phyloP scores from a whole-genome alignment of 2,329 filamentous ascomycete species.

The Uncinocarpus reesii region DNA sequence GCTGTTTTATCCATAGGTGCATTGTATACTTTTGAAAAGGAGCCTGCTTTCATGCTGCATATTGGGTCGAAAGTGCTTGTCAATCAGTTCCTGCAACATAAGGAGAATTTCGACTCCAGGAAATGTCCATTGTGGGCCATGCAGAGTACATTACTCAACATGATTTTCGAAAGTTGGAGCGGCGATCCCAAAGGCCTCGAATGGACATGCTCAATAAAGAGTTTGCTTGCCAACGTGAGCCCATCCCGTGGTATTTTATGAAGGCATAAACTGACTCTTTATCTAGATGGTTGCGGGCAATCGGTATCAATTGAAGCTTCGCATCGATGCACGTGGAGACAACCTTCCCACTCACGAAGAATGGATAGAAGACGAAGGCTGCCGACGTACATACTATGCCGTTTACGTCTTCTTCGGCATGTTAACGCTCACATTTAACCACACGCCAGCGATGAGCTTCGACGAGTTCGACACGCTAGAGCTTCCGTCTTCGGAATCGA shows the following conservation, averaged over 20 bases:
- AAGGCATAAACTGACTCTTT: conserved; percentile 19
- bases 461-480: conserved; percentile 93
- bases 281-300: conserved; percentile 87
- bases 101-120: conserved; percentile 95
- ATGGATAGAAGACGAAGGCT: conserved; percentile 96
- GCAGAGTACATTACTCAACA: conserved; percentile 93
- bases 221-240: conserved; percentile 70
- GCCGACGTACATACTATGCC: conserved; percentile 91
- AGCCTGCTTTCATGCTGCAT: conserved; percentile 93
- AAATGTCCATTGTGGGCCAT: conserved; percentile 98
- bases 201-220: conserved; percentile 99
- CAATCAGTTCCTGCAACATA: conserved; percentile 93
- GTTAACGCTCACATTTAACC: conserved; percentile 90
- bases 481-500: conserved; percentile 80
- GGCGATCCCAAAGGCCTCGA: conserved; percentile 94
- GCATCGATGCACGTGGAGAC: conserved; percentile 74
- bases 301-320: conserved; percentile 87
- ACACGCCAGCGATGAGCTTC: conserved; percentile 94
- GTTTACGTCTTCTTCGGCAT: conserved; percentile 99
- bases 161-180: conserved; percentile 99
- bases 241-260: not conserved
- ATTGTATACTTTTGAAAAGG: conserved; percentile 91
- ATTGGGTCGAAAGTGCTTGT: conserved; percentile 96
- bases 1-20: conserved; percentile 92
- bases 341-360: conserved; percentile 67